Evolutionary conservation across 306 rosid species (phyloP), one percentile per base, ranked within the genome.

Genomic region (Gleditsia sinensis): DNA sequence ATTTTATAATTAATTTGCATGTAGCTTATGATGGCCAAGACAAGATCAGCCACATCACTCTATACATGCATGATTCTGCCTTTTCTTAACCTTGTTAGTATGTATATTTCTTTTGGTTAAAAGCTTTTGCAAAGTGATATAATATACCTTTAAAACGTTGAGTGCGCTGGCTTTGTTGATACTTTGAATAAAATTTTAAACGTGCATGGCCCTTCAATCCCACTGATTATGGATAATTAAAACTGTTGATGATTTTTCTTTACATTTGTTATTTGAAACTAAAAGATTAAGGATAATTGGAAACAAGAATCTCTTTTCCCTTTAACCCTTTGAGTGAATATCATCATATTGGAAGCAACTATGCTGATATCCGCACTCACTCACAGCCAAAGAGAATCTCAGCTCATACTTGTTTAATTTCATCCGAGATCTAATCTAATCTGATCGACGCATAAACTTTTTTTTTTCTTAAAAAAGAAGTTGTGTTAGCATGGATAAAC

Each of bases 321-420:
- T 42, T 64, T 64, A 23, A 3, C 53, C 37, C 36, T 62, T 1
- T 62, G 68, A 20, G 32, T 11, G 68, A 72, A 50, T 64, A 8
- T 72, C 32, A 39, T 66, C 57, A 59, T 67, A 67, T 50, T 74
- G 71, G 43, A 45, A 80, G 57, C 21, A 70, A 50, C 75, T 36
- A 77, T 76, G 16, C 49, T 53, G 7, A 60, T 62, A 27, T 21
- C 57, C 56, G 48, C 82, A 50, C 46, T 25, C 42, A 54, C 50
- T 16, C 42, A 54, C 50, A 10, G 58, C 71, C 71, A 50, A n/a
- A 73, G 46, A 59, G 83, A 74, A 80, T 80, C 76, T 50, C 33
- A 74, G 30, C 40, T 16, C 34, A 50, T 11, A 20, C 32, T 57
- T 57, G 75, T 61, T 74, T 40, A 42, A 50, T 74, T 74, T 74